Evolutionary conservation across 1,284 basidiomycete genomes (phyloP).

Genomic region (Takashimella tepidaria): DNA sequence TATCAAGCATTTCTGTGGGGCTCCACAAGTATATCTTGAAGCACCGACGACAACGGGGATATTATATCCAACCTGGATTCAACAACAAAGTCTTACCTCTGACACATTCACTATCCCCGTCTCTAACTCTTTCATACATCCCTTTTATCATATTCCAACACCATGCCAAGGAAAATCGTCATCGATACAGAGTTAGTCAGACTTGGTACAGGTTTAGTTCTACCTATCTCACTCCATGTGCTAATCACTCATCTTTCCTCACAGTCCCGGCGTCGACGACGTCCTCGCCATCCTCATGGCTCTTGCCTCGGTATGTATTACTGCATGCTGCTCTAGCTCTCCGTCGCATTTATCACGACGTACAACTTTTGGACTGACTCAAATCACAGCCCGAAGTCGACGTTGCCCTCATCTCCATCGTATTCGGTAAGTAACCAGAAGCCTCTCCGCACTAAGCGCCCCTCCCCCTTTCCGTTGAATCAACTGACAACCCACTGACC

Average conservation of each 20-base stretch:
- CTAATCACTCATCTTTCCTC: too few relatives aligned
- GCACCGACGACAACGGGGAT: too few relatives aligned
- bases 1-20: too few relatives aligned
- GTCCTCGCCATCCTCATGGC: slow-evolving; percentile 60
- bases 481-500: slow-evolving; percentile 5
- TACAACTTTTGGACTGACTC: too few relatives aligned
- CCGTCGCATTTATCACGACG: slow-evolving; percentile 11
- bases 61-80: too few relatives aligned
- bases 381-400: slow-evolving; percentile 61
- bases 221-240: too few relatives aligned
- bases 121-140: not conserved
- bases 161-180: slow-evolving; percentile 38
- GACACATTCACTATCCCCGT: too few relatives aligned
- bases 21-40: too few relatives aligned
- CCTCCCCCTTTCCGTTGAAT: not conserved
- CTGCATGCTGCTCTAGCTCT: slow-evolving; percentile 17
- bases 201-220: too few relatives aligned
- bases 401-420: slow-evolving; percentile 60
- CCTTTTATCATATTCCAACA: too few relatives aligned
- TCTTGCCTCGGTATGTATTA: slow-evolving; percentile 27
- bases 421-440: slow-evolving; percentile 72
- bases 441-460: too few relatives aligned
- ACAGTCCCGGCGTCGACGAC: slow-evolving; percentile 74
- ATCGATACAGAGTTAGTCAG: slow-evolving; percentile 46
- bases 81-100: too few relatives aligned